These are phyloP conservation scores for Mycena sp. DNA, from an alignment of 1,284 basidiomycete genomes.

Conservation along the genomic window DNA sequence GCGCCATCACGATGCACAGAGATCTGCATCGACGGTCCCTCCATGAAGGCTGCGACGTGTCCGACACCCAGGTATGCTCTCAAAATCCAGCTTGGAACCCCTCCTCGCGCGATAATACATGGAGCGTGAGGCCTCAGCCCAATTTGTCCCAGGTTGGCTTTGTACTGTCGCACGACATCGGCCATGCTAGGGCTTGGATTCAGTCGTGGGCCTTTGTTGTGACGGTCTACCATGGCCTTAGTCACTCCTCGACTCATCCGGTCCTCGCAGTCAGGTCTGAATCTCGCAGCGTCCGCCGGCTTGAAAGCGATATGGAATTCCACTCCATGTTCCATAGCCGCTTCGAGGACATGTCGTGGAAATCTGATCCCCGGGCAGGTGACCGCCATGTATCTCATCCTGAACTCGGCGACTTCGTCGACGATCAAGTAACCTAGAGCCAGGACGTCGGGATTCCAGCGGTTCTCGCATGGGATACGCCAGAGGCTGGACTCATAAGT, in stretches of 20 bases:
- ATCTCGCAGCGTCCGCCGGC: not conserved
- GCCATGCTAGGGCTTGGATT: not conserved
- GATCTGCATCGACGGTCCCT: not conserved
- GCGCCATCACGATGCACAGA: not conserved
- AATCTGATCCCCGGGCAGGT: not conserved
- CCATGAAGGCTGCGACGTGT: not conserved
- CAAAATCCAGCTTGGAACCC: not conserved
- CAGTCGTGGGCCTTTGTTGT: not conserved
- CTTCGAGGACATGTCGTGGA: not conserved
- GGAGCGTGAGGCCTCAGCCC: not conserved
- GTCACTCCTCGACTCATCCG: not conserved
- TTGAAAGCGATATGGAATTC: not conserved
- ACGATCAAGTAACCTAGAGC: not conserved
- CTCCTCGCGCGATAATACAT: not conserved
- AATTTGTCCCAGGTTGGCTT: not conserved
- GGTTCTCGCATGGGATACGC: not conserved
- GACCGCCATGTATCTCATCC: not conserved
- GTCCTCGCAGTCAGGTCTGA: not conserved
- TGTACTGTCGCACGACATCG: not conserved
- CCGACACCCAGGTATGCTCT: not conserved
- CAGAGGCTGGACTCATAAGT: not conserved
- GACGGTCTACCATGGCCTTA: not conserved
- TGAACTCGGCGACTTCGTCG: not conserved
- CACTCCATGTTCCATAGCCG: not conserved
- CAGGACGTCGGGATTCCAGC: not conserved